A percentile compares a stretch with the other conserved stretches of the same genome.
phyloP scores from a whole-genome alignment of 768 basidiomycete genomes.

The Strobilomyces echinocephalus region DNA sequence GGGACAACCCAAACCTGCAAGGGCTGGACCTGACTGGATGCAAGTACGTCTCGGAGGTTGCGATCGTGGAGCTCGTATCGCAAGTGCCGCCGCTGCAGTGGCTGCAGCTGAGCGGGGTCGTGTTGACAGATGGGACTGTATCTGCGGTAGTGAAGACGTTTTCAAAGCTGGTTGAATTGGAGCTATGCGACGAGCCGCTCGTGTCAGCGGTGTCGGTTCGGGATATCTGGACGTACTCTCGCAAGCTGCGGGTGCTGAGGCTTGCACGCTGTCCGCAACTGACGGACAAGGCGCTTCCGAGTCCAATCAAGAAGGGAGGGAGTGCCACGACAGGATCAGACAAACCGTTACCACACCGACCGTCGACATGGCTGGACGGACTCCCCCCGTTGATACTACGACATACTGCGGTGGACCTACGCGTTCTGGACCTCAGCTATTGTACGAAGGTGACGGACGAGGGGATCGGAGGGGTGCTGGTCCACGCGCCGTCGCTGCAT shows the following conservation, averaged over 20 bases:
- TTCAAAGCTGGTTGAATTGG: constrained; percentile 75
- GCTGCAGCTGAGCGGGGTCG: constrained; percentile 65
- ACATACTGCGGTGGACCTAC: constrained; percentile 66
- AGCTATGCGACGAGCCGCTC: constrained; percentile 64
- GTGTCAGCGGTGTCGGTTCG: constrained; percentile 67
- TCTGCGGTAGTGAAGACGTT: constrained; percentile 71
- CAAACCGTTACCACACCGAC: constrained; percentile 53
- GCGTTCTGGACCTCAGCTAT: constrained; percentile 72
- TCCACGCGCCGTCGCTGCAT: constrained; percentile 72
- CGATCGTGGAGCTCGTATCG: constrained; percentile 64
- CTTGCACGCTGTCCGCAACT: constrained; percentile 73
- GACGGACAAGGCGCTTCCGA: constrained; percentile 78
- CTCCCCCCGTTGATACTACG: constrained; percentile 62
- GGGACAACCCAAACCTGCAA: constrained; percentile 59
- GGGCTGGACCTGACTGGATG: constrained; percentile 78
- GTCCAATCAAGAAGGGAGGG: constrained; percentile 34
- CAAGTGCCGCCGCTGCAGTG: constrained; percentile 66
- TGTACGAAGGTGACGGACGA: constrained; percentile 69
- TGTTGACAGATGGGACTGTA: constrained; percentile 58
- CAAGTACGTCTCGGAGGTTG: constrained; percentile 69
- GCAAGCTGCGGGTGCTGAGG: constrained; percentile 70
- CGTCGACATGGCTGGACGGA: constrained; percentile 55
- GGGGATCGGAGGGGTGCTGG: constrained; percentile 69
- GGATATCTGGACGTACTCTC: constrained; percentile 78
- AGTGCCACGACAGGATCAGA: constrained; percentile 29